Evolutionary conservation across 75 land plant genomes (phyloP), one percentile per base, ranked within the genome.

Genomic region (Chamaecyparis obtusa): DNA sequence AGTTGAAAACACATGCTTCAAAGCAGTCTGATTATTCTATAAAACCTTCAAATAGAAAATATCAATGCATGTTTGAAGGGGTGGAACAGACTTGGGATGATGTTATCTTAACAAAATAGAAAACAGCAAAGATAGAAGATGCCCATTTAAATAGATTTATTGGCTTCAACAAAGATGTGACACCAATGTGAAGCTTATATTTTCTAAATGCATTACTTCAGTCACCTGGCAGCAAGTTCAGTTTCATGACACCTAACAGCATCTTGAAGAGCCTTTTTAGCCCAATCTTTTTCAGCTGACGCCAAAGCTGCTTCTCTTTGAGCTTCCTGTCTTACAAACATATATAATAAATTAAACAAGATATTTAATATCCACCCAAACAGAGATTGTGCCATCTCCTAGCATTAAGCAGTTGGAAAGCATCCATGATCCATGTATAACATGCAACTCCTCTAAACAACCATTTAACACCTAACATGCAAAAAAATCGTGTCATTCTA

Each of bases 161-260:
- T 27, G 7, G 32, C 49, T 81, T n/a, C 44, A 41, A 46, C 33
- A 43, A 78, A 17, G 46, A 9, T 44, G 81, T 78, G 44, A 78
- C 44, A 78, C 46, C 27, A 37, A 78, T 78, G 21, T 19, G 43
- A 78, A 9, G 39, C 43, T 64, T 32, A 16, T 64, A 84, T 21
- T 55, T 16, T 44, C 16, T 27, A 46, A 80, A 44, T 46, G 3
- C 48, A 81, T 19, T 21, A 27, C 27, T 54, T 83, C 4, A 83
- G n/a, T 75, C 44, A 97, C 98, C 96, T 95, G 86, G 91, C 92
- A 16, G 90, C 92, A 85, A 97, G 95, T 90, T 97, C 94, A 84
- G 93, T 91, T 56, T 94, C 92, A 86, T 92, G 90, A 85, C 91
- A 91, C n/a, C 86, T 71, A 24, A 90, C 83, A 87, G 90, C 89